Evolutionary conservation across 257 asterid genomes (phyloP).

Genomic region (Leonotis leonurus): DNA sequence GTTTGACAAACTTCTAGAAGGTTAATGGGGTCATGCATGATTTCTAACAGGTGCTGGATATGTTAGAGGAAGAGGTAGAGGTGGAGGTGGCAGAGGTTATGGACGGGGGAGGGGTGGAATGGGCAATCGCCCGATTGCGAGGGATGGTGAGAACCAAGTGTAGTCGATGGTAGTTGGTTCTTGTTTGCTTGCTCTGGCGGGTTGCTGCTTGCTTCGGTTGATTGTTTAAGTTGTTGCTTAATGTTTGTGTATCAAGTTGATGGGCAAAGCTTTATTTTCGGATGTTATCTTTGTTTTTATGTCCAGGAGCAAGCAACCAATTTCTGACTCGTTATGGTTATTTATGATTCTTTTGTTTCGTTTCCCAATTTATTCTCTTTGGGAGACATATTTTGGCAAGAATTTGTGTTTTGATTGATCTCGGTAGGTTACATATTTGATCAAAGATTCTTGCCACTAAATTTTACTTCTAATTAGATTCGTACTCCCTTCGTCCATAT

Average conservation of each 20-base stretch:
- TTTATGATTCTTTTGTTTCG: slow-evolving; percentile 19
- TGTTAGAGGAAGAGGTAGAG: slow-evolving; percentile 77
- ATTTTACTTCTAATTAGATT: too few species aligned
- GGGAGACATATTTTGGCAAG: too few species aligned
- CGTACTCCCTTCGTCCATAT: too few species aligned
- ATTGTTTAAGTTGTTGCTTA: slow-evolving; percentile 15
- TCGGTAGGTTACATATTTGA: too few species aligned
- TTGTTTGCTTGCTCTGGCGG: slow-evolving; percentile 25
- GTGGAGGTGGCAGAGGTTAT: slow-evolving; percentile 58
- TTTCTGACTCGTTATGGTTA: slow-evolving; percentile 16
- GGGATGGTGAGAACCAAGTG: slow-evolving; percentile 55
- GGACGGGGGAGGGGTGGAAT: slow-evolving; percentile 55
- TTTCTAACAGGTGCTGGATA: slow-evolving; percentile 52
- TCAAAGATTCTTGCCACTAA: too few species aligned
- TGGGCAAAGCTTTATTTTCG: slow-evolving; percentile 22
- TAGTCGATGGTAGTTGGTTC: slow-evolving; percentile 25
- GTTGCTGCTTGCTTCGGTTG: slow-evolving; percentile 20
- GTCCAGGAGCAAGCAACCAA: slow-evolving; percentile 24
- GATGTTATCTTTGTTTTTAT: slow-evolving; percentile 5
- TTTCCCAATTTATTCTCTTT: too few species aligned
- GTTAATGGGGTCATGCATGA: not conserved
- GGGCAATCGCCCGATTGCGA: slow-evolving; percentile 38
- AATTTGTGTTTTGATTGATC: too few species aligned
- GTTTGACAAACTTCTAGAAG: not conserved
- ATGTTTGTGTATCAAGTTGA: not conserved